phyloP scores from a whole-genome alignment of 441 rosid species.

The Corymbia calophylla region DNA sequence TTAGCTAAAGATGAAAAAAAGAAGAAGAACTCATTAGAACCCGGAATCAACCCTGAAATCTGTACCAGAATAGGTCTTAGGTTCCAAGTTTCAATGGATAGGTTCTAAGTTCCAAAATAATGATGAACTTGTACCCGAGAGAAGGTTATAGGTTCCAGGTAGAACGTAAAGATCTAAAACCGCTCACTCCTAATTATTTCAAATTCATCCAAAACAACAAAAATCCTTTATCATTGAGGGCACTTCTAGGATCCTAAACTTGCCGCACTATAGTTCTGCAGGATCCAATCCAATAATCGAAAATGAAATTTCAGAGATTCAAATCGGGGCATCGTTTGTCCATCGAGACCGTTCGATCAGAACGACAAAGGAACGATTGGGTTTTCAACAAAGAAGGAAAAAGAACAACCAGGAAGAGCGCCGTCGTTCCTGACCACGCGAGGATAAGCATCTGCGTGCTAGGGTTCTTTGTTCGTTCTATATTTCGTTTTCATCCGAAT shows the following conservation, averaged over 20 bases:
- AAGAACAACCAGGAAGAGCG: background rate
- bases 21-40: no score
- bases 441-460: background rate
- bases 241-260: background rate
- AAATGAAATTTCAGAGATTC: background rate
- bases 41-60: no score
- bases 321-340: background rate
- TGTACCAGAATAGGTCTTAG: no score
- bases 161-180: no score
- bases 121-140: no score
- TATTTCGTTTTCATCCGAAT: no score
- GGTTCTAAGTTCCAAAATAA: no score
- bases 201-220: background rate
- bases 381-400: background rate
- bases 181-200: background rate
- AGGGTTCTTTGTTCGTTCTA: background rate
- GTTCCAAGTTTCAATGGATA: no score
- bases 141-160: no score
- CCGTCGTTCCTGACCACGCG: background rate
- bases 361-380: background rate
- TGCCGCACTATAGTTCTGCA: background rate
- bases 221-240: background rate
- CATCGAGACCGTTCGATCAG: background rate
- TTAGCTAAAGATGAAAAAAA: no score
- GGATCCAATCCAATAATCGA: background rate